Conservation (phyloP, 2,329 filamentous ascomycete species). For the Meredithiella fracta region DNA sequence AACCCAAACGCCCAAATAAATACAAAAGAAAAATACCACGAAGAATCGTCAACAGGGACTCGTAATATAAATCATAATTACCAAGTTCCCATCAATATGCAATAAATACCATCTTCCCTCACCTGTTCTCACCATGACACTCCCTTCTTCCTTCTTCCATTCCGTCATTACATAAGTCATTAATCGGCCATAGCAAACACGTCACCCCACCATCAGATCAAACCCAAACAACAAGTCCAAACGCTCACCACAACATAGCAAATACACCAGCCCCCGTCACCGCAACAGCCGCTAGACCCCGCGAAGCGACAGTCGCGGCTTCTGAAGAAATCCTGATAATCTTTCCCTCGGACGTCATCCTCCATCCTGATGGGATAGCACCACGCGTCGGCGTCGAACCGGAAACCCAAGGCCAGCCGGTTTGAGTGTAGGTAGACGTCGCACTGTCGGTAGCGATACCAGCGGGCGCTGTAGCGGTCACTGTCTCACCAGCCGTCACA, state of each 20-base stretch:
- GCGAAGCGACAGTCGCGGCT: constrained; percentile 21
- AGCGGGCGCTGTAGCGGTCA: constrained; percentile 53
- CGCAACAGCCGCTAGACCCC: constrained; percentile 15
- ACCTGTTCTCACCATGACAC: too few species aligned
- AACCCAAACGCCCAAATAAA: too few species aligned
- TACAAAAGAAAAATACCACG: too few species aligned
- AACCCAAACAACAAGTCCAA: not conserved
- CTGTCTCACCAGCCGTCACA: constrained; percentile 40
- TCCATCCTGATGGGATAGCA: constrained; percentile 62
- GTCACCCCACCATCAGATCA: not conserved
- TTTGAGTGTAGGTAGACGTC: constrained; percentile 37
- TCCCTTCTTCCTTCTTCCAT: not conserved
- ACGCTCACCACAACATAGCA: not conserved
- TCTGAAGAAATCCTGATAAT: constrained; percentile 56
- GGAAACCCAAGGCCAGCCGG: constrained; percentile 53
- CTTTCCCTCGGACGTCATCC: constrained; percentile 62
- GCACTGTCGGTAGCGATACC: constrained; percentile 44
- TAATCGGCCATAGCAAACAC: not conserved
- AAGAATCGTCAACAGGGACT: too few species aligned
- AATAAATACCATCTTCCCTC: too few species aligned
- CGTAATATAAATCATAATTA: too few species aligned
- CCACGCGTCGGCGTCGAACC: constrained; percentile 35
- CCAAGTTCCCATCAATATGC: too few species aligned
- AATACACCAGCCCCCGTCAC: not conserved
- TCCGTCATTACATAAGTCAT: not conserved